Evolutionary conservation across 176 grass and related monocot species (phyloP).

Genomic region (Avena sativa): DNA sequence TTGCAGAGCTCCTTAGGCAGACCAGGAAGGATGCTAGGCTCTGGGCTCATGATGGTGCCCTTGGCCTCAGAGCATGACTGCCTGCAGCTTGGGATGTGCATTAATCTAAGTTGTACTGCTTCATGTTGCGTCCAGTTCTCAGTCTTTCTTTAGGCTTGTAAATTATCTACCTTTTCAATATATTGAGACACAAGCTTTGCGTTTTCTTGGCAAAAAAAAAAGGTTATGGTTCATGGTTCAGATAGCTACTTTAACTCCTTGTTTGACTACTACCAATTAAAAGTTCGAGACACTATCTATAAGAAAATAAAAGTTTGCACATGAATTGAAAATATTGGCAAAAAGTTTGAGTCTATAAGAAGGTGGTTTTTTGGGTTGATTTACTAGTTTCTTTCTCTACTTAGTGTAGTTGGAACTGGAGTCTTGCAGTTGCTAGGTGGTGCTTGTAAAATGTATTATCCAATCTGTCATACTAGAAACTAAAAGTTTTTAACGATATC

Average conservation of each 20-base stretch:
- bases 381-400: slow-evolving; percentile 8
- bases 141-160: not conserved
- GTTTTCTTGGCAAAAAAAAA: not conserved
- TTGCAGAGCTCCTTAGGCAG: not conserved
- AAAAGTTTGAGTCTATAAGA: not conserved
- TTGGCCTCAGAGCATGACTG: not conserved
- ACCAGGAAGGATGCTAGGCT: not conserved
- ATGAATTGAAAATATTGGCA: slow-evolving; percentile 1
- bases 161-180: not conserved
- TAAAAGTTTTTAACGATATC: not conserved
- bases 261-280: slow-evolving; percentile 21
- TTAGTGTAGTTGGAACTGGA: not conserved
- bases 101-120: not conserved
- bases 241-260: slow-evolving; percentile 12
- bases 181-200: not conserved
- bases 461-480: not conserved
- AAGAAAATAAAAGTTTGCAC: not conserved
- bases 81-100: not conserved
- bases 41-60: not conserved
- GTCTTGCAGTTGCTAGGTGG: slow-evolving; percentile 12
- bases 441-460: slow-evolving; percentile 11
- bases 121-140: not conserved
- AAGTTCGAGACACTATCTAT: not conserved
- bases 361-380: not conserved
- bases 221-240: not conserved